These are phyloP conservation scores for Plicaturopsis crispa DNA, from an alignment of 768 basidiomycete genomes.

Conservation along the genomic window DNA sequence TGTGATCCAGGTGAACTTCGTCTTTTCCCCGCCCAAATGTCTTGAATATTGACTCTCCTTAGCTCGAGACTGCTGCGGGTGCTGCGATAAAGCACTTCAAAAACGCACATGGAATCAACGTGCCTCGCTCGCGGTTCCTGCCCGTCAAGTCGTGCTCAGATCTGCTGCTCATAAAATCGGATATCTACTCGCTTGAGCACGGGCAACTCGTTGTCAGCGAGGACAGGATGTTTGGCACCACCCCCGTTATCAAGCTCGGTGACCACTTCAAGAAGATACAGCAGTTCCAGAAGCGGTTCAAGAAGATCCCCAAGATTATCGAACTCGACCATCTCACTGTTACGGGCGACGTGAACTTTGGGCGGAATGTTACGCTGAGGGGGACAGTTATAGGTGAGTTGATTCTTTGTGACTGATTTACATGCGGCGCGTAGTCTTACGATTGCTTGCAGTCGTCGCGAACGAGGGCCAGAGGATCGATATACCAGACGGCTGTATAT, in stretches of 20 bases:
- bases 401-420: neutral
- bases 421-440: neutral
- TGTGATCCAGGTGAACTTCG: slow-evolving; percentile 47
- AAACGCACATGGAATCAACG: slow-evolving; percentile 64
- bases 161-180: slow-evolving; percentile 58
- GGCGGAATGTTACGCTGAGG: slow-evolving; percentile 53
- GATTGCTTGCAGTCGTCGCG: slow-evolving; percentile 44
- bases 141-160: slow-evolving; percentile 60
- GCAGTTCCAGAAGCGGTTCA: slow-evolving; percentile 70
- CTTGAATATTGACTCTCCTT: no score
- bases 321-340: slow-evolving; percentile 74
- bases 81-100: slow-evolving; percentile 70
- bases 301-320: slow-evolving; percentile 64
- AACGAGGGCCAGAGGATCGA: slow-evolving; percentile 79
- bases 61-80: slow-evolving; percentile 72
- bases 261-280: slow-evolving; percentile 71
- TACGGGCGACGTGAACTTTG: slow-evolving; percentile 61
- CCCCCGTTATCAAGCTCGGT: slow-evolving; percentile 72
- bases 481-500: slow-evolving; percentile 74
- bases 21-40: no score
- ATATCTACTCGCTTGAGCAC: slow-evolving; percentile 65
- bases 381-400: slow-evolving; percentile 55
- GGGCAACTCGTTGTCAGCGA: slow-evolving; percentile 60
- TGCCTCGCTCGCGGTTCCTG: slow-evolving; percentile 66
- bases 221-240: slow-evolving; percentile 48